A percentile compares a stretch with the other conserved stretches of the same genome.
Evolutionary conservation across 2,329 filamentous ascomycete species (phyloP).

Genomic region (Huntiella decipiens): DNA sequence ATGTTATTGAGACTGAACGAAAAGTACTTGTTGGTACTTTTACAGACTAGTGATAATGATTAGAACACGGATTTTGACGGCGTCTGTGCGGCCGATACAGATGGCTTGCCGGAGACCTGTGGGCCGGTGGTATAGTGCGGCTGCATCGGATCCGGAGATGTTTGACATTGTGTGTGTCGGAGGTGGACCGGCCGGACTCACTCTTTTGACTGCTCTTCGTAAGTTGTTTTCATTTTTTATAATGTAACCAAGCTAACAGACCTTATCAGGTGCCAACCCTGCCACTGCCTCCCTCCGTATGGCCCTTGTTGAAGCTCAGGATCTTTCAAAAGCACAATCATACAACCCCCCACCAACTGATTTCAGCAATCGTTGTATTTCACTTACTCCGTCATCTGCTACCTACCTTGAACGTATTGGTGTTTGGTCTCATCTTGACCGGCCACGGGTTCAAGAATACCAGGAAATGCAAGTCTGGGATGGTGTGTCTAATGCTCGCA

Average conservation of each 20-base stretch:
- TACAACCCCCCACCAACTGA: conserved; percentile 47
- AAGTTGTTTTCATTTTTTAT: conserved; percentile 17
- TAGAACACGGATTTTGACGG: no score
- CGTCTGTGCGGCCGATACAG: no score
- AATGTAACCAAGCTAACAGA: conserved; percentile 8
- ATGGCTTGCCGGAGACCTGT: background rate
- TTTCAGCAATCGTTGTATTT: conserved; percentile 92
- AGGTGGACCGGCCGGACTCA: conserved; percentile 75
- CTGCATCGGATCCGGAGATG: conserved; percentile 34
- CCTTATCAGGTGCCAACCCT: conserved; percentile 47
- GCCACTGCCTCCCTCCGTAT: conserved; percentile 60
- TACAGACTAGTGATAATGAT: no score
- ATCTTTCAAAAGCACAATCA: conserved; percentile 48
- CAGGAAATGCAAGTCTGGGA: conserved; percentile 99
- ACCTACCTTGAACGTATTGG: conserved; percentile 66
- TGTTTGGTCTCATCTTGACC: conserved; percentile 61
- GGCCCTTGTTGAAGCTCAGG: conserved; percentile 78
- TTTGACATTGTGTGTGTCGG: conserved; percentile 90
- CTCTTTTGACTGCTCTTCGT: conserved; percentile 61
- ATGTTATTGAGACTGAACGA: no score
- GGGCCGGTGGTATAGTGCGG: conserved; percentile 1
- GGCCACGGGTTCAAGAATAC: conserved; percentile 63
- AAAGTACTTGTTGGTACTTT: no score
- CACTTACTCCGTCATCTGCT: conserved; percentile 76
- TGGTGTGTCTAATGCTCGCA: conserved; percentile 67